A percentile compares a stretch with the other conserved stretches of the same genome.
These are phyloP conservation scores for Mucor sp. DNA, from an alignment of 371 early-diverging fungal species.

Conservation along the genomic window DNA sequence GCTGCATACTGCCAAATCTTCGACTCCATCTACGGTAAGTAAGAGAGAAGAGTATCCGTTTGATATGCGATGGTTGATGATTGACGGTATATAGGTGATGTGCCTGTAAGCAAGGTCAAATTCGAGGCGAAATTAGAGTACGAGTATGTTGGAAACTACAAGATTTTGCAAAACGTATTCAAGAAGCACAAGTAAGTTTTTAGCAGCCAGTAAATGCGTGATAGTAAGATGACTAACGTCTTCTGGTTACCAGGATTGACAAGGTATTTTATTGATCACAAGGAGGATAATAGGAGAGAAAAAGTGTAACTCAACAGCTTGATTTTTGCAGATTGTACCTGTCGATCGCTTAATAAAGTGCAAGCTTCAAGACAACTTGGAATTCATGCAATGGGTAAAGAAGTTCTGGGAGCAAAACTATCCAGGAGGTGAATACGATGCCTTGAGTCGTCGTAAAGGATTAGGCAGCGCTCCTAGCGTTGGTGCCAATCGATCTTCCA, in stretches of 20 bases:
- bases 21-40: constrained; percentile 85
- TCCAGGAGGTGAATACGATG: constrained; percentile 86
- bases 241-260: constrained; percentile 14
- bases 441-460: constrained; percentile 75
- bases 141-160: constrained; percentile 90
- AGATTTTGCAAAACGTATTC: constrained; percentile 84
- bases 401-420: constrained; percentile 83
- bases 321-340: constrained; percentile 65
- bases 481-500: constrained; percentile 17
- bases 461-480: constrained; percentile 14
- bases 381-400: constrained; percentile 95
- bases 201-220: not conserved
- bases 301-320: not conserved
- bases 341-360: constrained; percentile 88
- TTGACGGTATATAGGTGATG: constrained; percentile 49
- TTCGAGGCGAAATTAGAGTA: constrained; percentile 92
- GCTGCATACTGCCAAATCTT: constrained; percentile 91
- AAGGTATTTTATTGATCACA: constrained; percentile 16
- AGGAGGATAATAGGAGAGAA: not conserved
- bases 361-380: constrained; percentile 96
- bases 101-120: constrained; percentile 84
- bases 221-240: not conserved
- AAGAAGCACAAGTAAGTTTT: constrained; percentile 71
- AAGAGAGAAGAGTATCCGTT: too few relatives aligned
- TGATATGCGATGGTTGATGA: not conserved